Base-by-base conservation (phyloP, 768 basidiomycete species). In the Mycena rosella region DNA sequence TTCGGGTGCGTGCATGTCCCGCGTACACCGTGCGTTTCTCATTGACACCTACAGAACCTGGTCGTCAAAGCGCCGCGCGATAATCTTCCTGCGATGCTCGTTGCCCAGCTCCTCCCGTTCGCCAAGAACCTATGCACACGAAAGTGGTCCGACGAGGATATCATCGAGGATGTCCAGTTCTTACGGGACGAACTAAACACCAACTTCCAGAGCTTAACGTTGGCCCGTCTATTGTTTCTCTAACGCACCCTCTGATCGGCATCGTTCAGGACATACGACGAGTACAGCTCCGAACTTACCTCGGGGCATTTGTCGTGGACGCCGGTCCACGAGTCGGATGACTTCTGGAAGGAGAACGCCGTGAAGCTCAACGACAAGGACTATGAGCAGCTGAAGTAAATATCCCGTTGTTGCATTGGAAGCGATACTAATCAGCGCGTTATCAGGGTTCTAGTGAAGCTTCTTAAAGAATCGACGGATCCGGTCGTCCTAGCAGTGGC, bases 341-440 rank as follows among this genome's bases (percentile, higher is more conserved):
- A 95, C 38, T 99, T 99, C 82, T 99, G 98, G 98, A 94, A 93
- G 75, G 96, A 96, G 82, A 98, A 99, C 75, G 96, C 93, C 6
- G 80, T 83, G 9, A 95, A 89, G 75, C 80, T 99, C 47, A 94
- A 96, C 70, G 96, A 98, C 68, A 89, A 87, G 60, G 92, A 95
- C 74, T 86, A 91, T 70, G 89, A 91, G 73, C 92, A 94, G 65
- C 85, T 99, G 65, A 96, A 92, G 97, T 96, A 67, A 53, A 82
- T 70, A 59, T 68, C 32, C 18, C 47, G 18, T 29, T 49, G 27
- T 24, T 65, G 51, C 52, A 27, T 15, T 36, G 6, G 27, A 8
- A 18, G n/a, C 47, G 22, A 36, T 45, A n/a, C 30, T 32, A 45
- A 24, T 66, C 58, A 65, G 27, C 5, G 22, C 8, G 27, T 42